Evolutionary conservation across 1,284 basidiomycete species (phyloP), one percentile per base, ranked within the genome.

Genomic region (Rhodotorula sp.): DNA sequence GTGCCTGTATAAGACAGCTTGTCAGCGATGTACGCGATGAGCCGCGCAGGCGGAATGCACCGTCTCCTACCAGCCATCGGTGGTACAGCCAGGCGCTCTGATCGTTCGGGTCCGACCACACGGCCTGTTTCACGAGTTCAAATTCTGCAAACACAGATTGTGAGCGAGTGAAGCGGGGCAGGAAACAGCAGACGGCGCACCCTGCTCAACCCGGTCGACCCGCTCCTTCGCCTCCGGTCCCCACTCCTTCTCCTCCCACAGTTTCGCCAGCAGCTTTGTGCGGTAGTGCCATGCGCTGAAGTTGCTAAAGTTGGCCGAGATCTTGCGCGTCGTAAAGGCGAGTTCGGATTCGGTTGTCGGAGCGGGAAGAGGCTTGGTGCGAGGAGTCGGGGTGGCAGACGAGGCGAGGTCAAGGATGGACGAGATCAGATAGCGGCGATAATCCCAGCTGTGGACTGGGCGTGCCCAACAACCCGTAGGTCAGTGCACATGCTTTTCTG

Each of bases 201-300:
- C 76, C 61, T 75, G 52, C 42, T 75, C 77, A 0, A 74, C 62
- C 56, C 27, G 48, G 48, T 63, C 48, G 46, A 25, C 13, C 65
- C 74, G 48, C 42, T 74, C 72, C 21, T 54, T 23, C 34, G 49
- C 82, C 19, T 78, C 75, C 50, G 84, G 83, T 71, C 88, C 85
- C 23, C 87, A 80, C 61, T 85, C 83, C 2, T 86, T 85, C 48
- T 82, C 81, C 7, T 84, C 84, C 92, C 92, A 95, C 10, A 92
- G 79, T 7, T 85, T 85, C 0, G 85, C 82, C 23, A 93, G 84
- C 1, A 95, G 85, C 81, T 96, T 95, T 3, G 93, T 91, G 42
- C 97, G 88, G 77, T 96, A 93, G 81, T 99, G 97, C 97, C 97
- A 99, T 23, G 97, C 97, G 70, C 92, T 96, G 81, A 97, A 99